phyloP scores from a whole-genome alignment of 2,329 filamentous ascomycete species.

The Stemphylium lycopersici region DNA sequence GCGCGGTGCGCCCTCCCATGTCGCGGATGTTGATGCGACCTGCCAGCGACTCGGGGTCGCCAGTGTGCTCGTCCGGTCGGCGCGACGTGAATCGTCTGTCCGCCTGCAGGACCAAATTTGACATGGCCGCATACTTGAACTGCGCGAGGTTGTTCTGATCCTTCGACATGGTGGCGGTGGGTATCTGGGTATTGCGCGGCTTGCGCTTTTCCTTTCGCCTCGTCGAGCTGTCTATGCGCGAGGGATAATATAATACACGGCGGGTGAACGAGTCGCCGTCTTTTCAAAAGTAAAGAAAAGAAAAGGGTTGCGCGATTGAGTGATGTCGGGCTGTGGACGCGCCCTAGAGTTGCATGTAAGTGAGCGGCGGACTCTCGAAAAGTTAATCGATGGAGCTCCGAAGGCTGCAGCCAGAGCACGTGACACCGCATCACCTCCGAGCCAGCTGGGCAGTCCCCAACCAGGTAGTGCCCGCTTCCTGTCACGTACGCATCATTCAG shows the following conservation, averaged over 20 bases:
- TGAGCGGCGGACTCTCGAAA: conserved; percentile 20
- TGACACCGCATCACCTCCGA: conserved; percentile 15
- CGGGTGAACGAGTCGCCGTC: conserved; percentile 9
- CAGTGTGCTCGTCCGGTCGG: conserved; percentile 91
- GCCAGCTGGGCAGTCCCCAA: background rate
- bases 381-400: conserved; percentile 18
- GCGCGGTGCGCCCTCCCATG: conserved; percentile 86
- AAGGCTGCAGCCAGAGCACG: conserved; percentile 16
- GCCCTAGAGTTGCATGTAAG: conserved; percentile 30
- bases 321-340: conserved; percentile 27
- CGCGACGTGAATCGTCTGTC: conserved; percentile 94
- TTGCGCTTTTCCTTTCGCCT: conserved; percentile 26
- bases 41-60: conserved; percentile 95
- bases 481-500: background rate
- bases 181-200: conserved; percentile 24
- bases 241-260: conserved; percentile 11
- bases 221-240: conserved; percentile 10
- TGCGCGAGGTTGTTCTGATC: conserved; percentile 76
- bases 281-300: conserved; percentile 13
- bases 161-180: conserved; percentile 33
- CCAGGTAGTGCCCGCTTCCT: background rate
- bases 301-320: conserved; percentile 14
- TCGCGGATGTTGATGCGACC: conserved; percentile 91
- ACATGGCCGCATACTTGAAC: conserved; percentile 99
- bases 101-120: conserved; percentile 99